Conservation (phyloP, 2,329 filamentous ascomycete genomes). For the Trichoderma asperellum region DNA sequence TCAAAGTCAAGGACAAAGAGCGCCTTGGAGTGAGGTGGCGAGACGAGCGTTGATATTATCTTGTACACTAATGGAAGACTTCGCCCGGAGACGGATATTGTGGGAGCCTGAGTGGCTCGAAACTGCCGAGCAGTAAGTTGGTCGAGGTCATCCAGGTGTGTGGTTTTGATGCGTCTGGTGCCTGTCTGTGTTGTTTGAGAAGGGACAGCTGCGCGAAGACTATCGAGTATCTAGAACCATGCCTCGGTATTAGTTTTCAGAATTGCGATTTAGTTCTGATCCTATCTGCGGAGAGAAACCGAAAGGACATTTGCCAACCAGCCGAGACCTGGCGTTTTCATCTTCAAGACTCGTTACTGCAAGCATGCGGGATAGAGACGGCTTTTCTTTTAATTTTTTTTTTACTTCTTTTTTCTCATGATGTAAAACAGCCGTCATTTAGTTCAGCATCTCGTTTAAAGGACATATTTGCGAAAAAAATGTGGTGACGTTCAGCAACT, state of each 20-base stretch:
- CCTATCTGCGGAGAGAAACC: not conserved
- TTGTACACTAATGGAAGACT: conserved; percentile 60
- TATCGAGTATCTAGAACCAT: conserved; percentile 34
- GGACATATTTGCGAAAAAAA: not conserved
- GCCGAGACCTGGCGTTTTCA: not conserved
- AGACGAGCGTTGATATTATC: conserved; percentile 57
- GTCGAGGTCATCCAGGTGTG: conserved; percentile 52
- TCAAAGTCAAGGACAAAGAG: conserved; percentile 61
- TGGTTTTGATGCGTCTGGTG: conserved; percentile 36
- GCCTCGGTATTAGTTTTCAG: not conserved
- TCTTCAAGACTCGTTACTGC: not conserved
- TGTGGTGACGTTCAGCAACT: not conserved
- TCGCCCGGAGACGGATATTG: conserved; percentile 57
- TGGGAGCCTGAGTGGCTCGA: conserved; percentile 51
- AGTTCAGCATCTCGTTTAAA: not conserved
- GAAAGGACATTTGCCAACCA: not conserved
- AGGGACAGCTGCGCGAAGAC: conserved; percentile 30
- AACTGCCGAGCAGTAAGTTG: conserved; percentile 52
- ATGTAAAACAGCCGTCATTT: not conserved
- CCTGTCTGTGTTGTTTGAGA: conserved; percentile 15
- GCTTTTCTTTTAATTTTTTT: not conserved
- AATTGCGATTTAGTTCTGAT: not conserved
- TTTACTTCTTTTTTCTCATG: not conserved
- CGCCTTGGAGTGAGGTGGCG: conserved; percentile 51
- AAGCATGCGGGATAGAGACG: not conserved